Base-by-base conservation (phyloP, 805 yeast genomes). In the Torulaspora franciscae region DNA sequence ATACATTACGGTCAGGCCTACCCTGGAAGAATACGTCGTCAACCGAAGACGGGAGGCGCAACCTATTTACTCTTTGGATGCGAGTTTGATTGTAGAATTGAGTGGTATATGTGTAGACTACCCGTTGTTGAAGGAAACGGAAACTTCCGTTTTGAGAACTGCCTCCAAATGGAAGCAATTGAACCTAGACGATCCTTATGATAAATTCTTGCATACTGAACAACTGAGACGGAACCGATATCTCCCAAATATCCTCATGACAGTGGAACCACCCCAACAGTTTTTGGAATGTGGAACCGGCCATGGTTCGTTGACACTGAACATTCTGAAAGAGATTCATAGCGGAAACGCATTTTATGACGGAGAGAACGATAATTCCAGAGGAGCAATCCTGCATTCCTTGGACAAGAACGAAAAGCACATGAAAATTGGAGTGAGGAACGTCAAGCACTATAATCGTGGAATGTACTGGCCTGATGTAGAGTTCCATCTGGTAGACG, bases 261-360 rank as follows among this genome's bases (percentile, higher is more conserved):
- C 52, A 19, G 35, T 24, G 7, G 43, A 28, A 6, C 52, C 59
- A 3, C 73, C 74, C 1, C 43, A 63, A 8, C 76, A 74, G 40
- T 69, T 67, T 45, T 56, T 75, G 14, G 80, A 75, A 50, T 78
- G 78, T 1, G 80, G 80, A 3, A 76, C 80, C 2, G 80, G 80
- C 1, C 79, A 75, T 57, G 80, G 80, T 0, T 74, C 79, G 2
- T 52, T 75, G 38, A 63, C 76, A 3, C 42, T 75, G 34, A 72
- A 74, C 7, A 70, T 75, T 11, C 65, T 71, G 19, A 66, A 62
- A 22, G 61, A 59, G 11, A 52, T 75, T 1, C 79, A 75, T 50
- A 61, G 74, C 19, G 74, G 73, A 1, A 75, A 75, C 50, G 67
- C 69, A 13, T 67, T 50, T 42, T 61, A 63, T 8, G 49, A 51